Conservation (phyloP, 495 filamentous ascomycete genomes). For the Neurospora sp. region DNA sequence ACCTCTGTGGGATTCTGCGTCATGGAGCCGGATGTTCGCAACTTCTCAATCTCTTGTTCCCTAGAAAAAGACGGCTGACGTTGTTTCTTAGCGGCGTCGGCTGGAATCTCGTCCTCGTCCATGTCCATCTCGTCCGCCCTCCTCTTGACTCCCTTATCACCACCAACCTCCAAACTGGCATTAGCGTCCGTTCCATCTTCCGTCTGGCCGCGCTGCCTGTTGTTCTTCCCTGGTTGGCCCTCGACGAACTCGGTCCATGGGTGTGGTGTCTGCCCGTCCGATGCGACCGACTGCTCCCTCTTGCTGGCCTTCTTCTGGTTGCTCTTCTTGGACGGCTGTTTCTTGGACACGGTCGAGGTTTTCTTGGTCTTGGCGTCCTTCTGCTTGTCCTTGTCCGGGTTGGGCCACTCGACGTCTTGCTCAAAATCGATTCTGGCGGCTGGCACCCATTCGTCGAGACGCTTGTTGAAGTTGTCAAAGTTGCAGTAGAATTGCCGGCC, state of each 20-base stretch:
- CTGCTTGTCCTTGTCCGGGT: conserved; percentile 44
- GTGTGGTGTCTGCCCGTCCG: conserved; percentile 36
- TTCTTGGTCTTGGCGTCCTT: conserved; percentile 44
- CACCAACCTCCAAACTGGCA: conserved; percentile 24
- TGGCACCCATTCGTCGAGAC: conserved; percentile 92
- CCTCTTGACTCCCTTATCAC: conserved; percentile 20
- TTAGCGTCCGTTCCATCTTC: conserved; percentile 25
- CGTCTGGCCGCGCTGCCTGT: not conserved
- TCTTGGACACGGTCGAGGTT: conserved; percentile 29
- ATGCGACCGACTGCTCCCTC: conserved; percentile 37
- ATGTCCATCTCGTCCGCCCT: conserved; percentile 37
- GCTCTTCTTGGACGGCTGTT: conserved; percentile 36
- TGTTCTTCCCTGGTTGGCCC: conserved; percentile 20
- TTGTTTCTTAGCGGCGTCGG: conserved; percentile 29
- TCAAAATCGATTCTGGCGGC: conserved; percentile 70
- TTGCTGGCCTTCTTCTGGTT: conserved; percentile 44
- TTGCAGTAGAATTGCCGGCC: conserved; percentile 87
- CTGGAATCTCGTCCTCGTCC: conserved; percentile 32
- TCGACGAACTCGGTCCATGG: conserved; percentile 33
- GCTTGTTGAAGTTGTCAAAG: conserved; percentile 99
- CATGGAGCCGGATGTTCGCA: conserved; percentile 91
- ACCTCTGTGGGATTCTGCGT: conserved; percentile 97
- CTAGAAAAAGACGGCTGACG: conserved; percentile 50
- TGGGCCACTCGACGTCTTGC: conserved; percentile 48
- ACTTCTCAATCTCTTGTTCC: conserved; percentile 91